Percentiles rank a stretch among this genome's conserved stretches.
Evolutionary conservation across 768 basidiomycete genomes (phyloP).

Genomic region (Nidularia pulvinata): DNA sequence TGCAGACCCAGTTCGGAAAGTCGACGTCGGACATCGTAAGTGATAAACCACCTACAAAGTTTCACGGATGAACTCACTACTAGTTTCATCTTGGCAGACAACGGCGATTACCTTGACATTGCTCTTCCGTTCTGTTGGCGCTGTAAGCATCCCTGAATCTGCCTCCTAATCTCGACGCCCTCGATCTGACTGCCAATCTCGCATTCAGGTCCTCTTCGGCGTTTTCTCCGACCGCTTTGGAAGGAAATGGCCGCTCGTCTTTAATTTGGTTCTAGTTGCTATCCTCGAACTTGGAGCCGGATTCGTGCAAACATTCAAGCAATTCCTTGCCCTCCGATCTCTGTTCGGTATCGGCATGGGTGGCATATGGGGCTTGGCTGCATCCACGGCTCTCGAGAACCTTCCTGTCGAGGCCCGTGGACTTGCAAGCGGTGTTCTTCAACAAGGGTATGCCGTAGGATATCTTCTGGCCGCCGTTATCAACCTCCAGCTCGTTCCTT

Average conservation of each 20-base stretch:
- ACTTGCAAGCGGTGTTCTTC: constrained; percentile 80
- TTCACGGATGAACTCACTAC: no score
- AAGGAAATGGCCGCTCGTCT: constrained; percentile 90
- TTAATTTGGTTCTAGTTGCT: constrained; percentile 70
- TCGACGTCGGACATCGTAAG: constrained; percentile 37
- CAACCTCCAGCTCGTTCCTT: constrained; percentile 65
- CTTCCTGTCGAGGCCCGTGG: constrained; percentile 88
- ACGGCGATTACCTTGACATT: constrained; percentile 90
- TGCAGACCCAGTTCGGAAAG: constrained; percentile 47
- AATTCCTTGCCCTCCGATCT: constrained; percentile 82
- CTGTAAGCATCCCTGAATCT: constrained; percentile 38
- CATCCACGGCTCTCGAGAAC: constrained; percentile 86
- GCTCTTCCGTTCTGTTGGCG: constrained; percentile 84
- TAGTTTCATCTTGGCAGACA: constrained; percentile 34
- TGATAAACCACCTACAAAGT: no score
- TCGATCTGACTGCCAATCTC: constrained; percentile 2
- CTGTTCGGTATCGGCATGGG: constrained; percentile 92
- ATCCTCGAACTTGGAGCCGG: constrained; percentile 78
- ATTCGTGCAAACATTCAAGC: constrained; percentile 72
- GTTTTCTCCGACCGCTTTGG: constrained; percentile 88
- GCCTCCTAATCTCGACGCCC: neutral
- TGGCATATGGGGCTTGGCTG: constrained; percentile 85
- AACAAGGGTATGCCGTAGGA: constrained; percentile 89
- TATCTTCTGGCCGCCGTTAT: constrained; percentile 83
- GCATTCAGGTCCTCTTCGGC: constrained; percentile 66